Conservation (phyloP, 768 basidiomycete genomes). For the Termitomyces eurrhizus region DNA sequence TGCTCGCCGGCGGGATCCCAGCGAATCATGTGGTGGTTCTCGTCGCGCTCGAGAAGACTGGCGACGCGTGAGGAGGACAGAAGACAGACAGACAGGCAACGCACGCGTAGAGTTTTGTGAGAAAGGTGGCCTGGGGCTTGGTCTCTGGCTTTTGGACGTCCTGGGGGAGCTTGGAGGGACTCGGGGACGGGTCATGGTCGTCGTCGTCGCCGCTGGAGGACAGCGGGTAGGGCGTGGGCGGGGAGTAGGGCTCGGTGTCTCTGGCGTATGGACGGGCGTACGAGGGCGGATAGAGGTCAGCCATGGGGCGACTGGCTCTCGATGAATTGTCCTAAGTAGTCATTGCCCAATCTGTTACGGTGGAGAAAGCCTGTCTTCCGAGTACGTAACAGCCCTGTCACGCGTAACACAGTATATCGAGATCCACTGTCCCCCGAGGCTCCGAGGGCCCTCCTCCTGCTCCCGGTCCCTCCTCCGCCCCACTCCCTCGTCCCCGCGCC, state of each 20-base stretch:
- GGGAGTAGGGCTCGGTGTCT: constrained; percentile 29
- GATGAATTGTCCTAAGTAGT: constrained; percentile 25
- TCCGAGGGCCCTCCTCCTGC: constrained; percentile 25
- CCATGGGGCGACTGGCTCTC: constrained; percentile 37
- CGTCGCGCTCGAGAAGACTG: constrained; percentile 84
- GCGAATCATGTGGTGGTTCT: constrained; percentile 96
- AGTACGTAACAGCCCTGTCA: constrained; percentile 35
- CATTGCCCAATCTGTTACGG: constrained; percentile 26
- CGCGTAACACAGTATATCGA: constrained; percentile 19
- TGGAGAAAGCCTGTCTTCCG: constrained; percentile 44
- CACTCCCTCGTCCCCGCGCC: not conserved
- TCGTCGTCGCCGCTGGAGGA: constrained; percentile 36
- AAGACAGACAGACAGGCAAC: constrained; percentile 26
- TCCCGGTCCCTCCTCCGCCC: not conserved
- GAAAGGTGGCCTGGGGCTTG: constrained; percentile 91
- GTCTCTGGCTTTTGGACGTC: constrained; percentile 58
- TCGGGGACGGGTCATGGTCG: constrained; percentile 48
- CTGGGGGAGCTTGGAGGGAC: constrained; percentile 34
- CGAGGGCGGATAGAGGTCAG: constrained; percentile 52
- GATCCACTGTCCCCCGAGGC: constrained; percentile 31
- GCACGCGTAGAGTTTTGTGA: constrained; percentile 95
- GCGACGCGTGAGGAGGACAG: constrained; percentile 14
- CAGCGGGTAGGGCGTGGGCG: constrained; percentile 25
- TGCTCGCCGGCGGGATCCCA: constrained; percentile 93
- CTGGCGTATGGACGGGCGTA: constrained; percentile 31